A percentile compares a stretch with the other conserved stretches of the same genome.
phyloP scores from a whole-genome alignment of 2,329 filamentous ascomycete species.

The Alternaria ventricosa region DNA sequence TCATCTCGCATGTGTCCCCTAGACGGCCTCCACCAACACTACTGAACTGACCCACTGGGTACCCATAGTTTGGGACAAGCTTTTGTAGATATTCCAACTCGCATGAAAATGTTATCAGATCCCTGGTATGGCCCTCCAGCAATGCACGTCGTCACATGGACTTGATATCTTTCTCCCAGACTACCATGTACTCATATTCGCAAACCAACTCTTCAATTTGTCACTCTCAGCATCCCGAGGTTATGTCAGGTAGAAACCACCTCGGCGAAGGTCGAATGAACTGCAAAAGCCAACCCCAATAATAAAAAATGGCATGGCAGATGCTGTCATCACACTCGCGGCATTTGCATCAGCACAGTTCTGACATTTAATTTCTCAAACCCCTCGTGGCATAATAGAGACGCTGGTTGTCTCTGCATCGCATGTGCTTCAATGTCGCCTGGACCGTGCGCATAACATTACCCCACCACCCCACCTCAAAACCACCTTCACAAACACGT shows the following conservation, averaged over 20 bases:
- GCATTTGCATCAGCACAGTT: neutral
- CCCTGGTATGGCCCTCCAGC: neutral
- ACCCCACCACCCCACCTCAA: conserved; percentile 25
- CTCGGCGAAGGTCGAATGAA: neutral
- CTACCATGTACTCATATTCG: neutral
- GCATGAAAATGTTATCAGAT: conserved; percentile 1
- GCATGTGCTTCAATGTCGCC: neutral
- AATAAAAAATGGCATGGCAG: neutral
- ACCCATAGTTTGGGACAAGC: conserved; percentile 4
- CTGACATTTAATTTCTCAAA: neutral
- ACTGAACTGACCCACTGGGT: conserved; percentile 6
- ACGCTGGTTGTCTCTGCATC: neutral
- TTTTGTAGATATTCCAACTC: conserved; percentile 2
- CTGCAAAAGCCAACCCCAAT: neutral
- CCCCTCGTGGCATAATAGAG: neutral
- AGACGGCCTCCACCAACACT: conserved; percentile 6
- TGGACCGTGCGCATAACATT: conserved; percentile 14
- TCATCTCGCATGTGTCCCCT: conserved; percentile 7
- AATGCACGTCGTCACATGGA: neutral
- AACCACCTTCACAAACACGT: conserved; percentile 1
- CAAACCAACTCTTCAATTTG: neutral
- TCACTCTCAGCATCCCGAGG: neutral
- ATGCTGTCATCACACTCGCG: neutral
- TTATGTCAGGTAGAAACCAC: neutral
- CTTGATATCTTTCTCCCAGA: neutral